A percentile compares a stretch with the other conserved stretches of the same genome.
Conservation (phyloP, 441 rosid genomes). For the Cnidoscolus chayamansa region DNA sequence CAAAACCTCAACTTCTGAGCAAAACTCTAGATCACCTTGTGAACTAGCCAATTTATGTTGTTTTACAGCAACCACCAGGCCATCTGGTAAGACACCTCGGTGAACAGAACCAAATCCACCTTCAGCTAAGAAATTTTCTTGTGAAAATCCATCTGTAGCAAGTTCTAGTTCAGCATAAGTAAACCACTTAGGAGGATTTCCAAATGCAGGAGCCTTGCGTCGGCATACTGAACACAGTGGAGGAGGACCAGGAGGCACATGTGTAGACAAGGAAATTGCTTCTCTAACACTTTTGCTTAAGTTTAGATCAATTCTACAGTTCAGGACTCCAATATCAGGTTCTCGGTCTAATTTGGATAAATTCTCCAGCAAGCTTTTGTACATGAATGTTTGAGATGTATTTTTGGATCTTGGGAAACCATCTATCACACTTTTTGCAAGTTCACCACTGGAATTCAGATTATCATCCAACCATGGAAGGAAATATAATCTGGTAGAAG, state of each 20-base stretch:
- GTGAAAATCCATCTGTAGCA: conserved; percentile 89
- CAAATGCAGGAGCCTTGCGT: conserved; percentile 88
- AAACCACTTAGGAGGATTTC: conserved; percentile 95
- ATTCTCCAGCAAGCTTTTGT: conserved; percentile 54
- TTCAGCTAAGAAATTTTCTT: conserved; percentile 87
- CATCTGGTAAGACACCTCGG: conserved; percentile 76
- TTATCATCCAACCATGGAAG: conserved; percentile 69
- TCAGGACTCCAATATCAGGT: conserved; percentile 47
- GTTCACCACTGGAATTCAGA: conserved; percentile 44
- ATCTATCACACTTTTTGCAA: conserved; percentile 38
- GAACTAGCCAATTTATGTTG: conserved; percentile 93
- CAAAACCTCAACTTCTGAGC: conserved; percentile 97
- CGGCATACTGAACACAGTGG: conserved; percentile 90
- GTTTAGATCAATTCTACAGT: conserved; percentile 47
- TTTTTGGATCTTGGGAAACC: conserved; percentile 42
- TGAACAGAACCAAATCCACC: conserved; percentile 99
- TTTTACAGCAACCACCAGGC: conserved; percentile 93
- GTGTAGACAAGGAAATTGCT: conserved; percentile 70
- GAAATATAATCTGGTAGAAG: conserved; percentile 53
- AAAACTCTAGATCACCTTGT: conserved; percentile 93
- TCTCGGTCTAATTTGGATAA: conserved; percentile 59
- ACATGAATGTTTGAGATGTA: conserved; percentile 34
- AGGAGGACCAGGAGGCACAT: conserved; percentile 78
- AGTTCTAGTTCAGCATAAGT: conserved; percentile 72
- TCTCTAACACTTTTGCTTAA: conserved; percentile 80